Base-by-base conservation (phyloP, 75 land plant species). In the Sequoiadendron giganteum region DNA sequence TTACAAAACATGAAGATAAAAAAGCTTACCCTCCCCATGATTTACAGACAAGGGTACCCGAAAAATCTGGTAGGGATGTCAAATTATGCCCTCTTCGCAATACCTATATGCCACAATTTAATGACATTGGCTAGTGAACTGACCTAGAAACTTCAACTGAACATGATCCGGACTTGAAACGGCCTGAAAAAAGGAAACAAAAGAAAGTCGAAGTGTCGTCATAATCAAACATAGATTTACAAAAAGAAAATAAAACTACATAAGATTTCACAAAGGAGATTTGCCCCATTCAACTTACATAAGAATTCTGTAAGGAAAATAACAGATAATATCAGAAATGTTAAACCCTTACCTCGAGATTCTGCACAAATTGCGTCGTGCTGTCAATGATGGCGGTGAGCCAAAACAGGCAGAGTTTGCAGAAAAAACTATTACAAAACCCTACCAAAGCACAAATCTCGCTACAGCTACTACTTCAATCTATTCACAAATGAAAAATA, bases 101-200 rank as follows among this genome's bases (percentile, higher is more conserved):
- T 82, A 82, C 84, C 84, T 32, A 82, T 28, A 43, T 82, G 49
- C 84, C 21, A 47, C 21, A 85, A 55, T 85, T 85, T 10, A 55
- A 43, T 43, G 9, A 36, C 19, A 55, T 34, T 32, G 68, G 68
- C 10, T 48, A 34, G 34, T n/a, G 11, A 54, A 55, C 55, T 34
- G 1, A 90, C 91, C 91, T 65, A 85, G 58, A 70, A 90, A 90
- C 40, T 86, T 88, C 86, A 90, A 54, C 19, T 87, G 36, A 54
- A 76, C 56, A 30, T 81, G 88, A 42, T 90, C 91, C 15, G 91
- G 55, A 55, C 88, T 65, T 79, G 90, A 56, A 30, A 40, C 91
- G 40, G 91, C 91, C 91, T 90, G 85, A 81, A 80, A 32, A 28
- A 25, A 79, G 28, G 13, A 42, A 82, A 87, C 1, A 86, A 36